Conservation (phyloP, 2,329 filamentous ascomycete species). For the Simplicillium aogashimaense region DNA sequence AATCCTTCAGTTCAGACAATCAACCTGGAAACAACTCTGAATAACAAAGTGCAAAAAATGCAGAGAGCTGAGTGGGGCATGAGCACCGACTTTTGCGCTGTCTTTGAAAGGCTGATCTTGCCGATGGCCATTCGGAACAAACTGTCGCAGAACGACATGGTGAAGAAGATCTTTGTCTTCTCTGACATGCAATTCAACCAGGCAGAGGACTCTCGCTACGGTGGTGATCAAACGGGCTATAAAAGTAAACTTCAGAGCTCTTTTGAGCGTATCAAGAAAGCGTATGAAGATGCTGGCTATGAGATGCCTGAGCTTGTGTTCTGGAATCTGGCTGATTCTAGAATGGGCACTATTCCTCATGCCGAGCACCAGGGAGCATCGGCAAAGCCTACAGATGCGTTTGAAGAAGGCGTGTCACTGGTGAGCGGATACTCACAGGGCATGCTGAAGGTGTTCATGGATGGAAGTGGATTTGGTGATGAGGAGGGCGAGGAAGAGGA, state of each 20-base stretch:
- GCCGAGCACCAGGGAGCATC: constrained; percentile 18
- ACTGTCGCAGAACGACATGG: constrained; percentile 45
- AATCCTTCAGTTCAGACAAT: constrained; percentile 29
- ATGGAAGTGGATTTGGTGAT: constrained; percentile 34
- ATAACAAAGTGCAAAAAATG: constrained; percentile 28
- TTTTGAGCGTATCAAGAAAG: constrained; percentile 36
- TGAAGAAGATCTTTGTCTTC: constrained; percentile 51
- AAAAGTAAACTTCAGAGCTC: constrained; percentile 22
- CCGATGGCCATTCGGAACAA: constrained; percentile 40
- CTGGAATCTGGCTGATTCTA: constrained; percentile 44
- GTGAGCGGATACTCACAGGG: constrained; percentile 49
- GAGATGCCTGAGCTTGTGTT: constrained; percentile 50
- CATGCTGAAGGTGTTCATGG: constrained; percentile 47
- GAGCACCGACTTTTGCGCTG: constrained; percentile 42
- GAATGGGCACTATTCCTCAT: too few species aligned
- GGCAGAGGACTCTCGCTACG: constrained; percentile 10
- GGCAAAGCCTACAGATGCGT: constrained; percentile 38
- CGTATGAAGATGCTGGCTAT: constrained; percentile 39
- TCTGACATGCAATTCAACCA: constrained; percentile 50
- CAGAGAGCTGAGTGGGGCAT: constrained; percentile 21
- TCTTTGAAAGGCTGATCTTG: constrained; percentile 44
- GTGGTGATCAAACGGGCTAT: neutral
- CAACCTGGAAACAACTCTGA: constrained; percentile 25
- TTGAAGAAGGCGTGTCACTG: constrained; percentile 33
- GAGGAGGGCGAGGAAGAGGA: constrained; percentile 17